These are phyloP conservation scores for Aspergillus avenaceus DNA, from an alignment of 495 filamentous ascomycete species.

Conservation along the genomic window DNA sequence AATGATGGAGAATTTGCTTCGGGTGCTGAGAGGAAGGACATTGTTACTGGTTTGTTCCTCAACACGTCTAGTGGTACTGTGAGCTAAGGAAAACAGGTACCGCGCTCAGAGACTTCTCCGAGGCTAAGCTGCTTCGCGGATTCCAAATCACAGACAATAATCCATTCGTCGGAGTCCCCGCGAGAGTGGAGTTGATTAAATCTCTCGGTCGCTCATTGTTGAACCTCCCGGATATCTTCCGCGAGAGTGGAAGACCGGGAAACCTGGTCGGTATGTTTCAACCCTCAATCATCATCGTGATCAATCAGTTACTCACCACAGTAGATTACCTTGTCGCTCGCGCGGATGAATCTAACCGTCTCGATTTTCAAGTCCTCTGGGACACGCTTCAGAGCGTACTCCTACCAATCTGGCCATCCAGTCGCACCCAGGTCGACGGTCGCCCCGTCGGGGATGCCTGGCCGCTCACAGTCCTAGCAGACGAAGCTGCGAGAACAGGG, in stretches of 20 bases:
- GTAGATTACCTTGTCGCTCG: slow-evolving; percentile 47
- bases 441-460: slow-evolving; percentile 55
- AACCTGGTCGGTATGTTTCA: slow-evolving; percentile 47
- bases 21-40: slow-evolving; percentile 9
- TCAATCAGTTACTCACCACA: neutral
- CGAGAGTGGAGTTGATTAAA: slow-evolving; percentile 44
- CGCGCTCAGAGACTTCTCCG: slow-evolving; percentile 12
- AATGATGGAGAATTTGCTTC: slow-evolving; percentile 43
- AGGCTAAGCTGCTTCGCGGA: slow-evolving; percentile 13
- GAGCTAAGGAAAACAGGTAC: slow-evolving; percentile 9
- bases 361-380: slow-evolving; percentile 44
- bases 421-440: slow-evolving; percentile 48
- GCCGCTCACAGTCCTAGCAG: slow-evolving; percentile 35
- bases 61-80: neutral
- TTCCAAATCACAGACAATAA: slow-evolving; percentile 49
- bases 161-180: slow-evolving; percentile 47
- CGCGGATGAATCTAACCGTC: slow-evolving; percentile 3
- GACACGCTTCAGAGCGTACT: slow-evolving; percentile 46
- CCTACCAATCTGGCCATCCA: slow-evolving; percentile 50
- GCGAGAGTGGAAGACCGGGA: slow-evolving; percentile 46
- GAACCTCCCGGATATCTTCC: slow-evolving; percentile 46
- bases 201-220: slow-evolving; percentile 45
- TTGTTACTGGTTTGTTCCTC: slow-evolving; percentile 23
- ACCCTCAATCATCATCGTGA: neutral
- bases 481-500: slow-evolving; percentile 1